Evolutionary conservation across 176 grass and related monocot genomes (phyloP).

Genomic region (Puccinellia tenuiflora): DNA sequence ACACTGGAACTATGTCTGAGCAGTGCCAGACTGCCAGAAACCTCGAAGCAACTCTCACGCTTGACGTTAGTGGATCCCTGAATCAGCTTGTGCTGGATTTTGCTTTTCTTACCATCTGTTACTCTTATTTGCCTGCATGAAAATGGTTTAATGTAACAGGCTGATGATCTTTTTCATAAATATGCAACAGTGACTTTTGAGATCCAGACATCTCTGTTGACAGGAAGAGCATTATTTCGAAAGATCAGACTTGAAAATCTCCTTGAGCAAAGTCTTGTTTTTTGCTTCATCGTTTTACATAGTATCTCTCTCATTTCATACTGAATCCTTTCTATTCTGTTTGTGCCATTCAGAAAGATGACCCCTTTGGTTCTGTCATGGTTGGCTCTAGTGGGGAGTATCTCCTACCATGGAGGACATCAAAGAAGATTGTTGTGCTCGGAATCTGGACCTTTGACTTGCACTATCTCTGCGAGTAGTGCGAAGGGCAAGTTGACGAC

Average conservation of each 20-base stretch:
- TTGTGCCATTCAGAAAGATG: slow-evolving; percentile 1
- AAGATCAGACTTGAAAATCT: background rate
- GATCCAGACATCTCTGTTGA: background rate
- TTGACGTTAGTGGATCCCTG: slow-evolving; percentile 22
- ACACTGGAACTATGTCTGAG: background rate
- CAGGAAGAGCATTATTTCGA: background rate
- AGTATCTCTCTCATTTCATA: background rate
- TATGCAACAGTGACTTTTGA: background rate
- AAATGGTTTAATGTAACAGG: background rate
- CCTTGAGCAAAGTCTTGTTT: background rate
- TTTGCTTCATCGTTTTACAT: background rate
- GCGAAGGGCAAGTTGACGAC: background rate
- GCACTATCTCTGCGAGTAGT: background rate
- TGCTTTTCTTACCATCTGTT: background rate
- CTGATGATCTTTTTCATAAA: background rate
- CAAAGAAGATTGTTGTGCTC: background rate
- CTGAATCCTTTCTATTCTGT: background rate
- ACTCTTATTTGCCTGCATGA: background rate
- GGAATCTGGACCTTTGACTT: background rate
- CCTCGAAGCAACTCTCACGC: background rate
- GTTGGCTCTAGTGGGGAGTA: background rate
- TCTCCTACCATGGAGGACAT: background rate
- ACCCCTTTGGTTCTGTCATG: background rate
- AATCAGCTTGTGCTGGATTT: slow-evolving; percentile 26
- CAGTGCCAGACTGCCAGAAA: background rate